Evolutionary conservation across 805 yeast genomes (phyloP), one percentile per base, ranked within the genome.

Genomic region (Metschnikowia hibisci): DNA sequence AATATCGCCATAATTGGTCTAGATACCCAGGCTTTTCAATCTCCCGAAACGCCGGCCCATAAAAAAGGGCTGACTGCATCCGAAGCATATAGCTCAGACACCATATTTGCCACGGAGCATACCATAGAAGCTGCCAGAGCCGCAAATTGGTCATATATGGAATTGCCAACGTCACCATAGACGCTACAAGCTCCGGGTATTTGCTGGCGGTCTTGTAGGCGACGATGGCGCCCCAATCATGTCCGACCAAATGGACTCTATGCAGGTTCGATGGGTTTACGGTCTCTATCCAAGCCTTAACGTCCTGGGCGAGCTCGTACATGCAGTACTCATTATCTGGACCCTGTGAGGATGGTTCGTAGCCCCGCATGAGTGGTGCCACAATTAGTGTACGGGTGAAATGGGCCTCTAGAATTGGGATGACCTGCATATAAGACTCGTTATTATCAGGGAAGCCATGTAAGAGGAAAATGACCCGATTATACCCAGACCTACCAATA

Each of bases 181-280:
- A 61, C 2, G 65, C 51, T 14, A 69, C 47, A 33, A 57, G 37
- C 4, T 65, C 65, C 1, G 74, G 74, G 39, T 60, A 67, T 35
- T 58, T 39, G 15, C 57, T 48, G 3, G 71, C 66, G 3, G 68
- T 53, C 45, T 65, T 65, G 51, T 57, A 67, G 6, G 67, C 49
- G 23, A 62, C 59, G 14, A 66, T 50, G 8, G 74, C 73, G 15
- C 74, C 74, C 74, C 74, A 69, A 50, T 69, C 74, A 49, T 69
- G 74, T 18, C 73, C 73, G 12, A 69, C 59, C 29, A 69, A 43
- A 47, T 68, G 71, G 9, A 68, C 64, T 3, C 69, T 66, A 13
- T 54, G 46, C 10, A 42, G 33, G n/a, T 45, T 39, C 40, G 36
- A 44, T 22, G 59, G 57, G 14, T 45, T 50, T 16, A 64, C 41